These are phyloP conservation scores for Rhynchosporium secalis DNA, from an alignment of 2,329 filamentous ascomycete species.

Conservation along the genomic window DNA sequence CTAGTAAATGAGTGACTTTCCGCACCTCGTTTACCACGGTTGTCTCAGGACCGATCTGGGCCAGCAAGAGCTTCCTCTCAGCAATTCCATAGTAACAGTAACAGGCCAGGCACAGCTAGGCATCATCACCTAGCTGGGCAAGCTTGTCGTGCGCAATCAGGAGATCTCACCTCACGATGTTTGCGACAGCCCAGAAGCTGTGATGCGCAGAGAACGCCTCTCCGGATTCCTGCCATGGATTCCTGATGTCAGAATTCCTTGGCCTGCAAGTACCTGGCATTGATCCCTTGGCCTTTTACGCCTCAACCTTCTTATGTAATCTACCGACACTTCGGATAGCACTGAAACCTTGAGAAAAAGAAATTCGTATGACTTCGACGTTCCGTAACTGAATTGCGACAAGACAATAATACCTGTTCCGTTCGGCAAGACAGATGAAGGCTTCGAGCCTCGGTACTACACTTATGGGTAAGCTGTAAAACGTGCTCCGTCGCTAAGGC, in stretches of 20 bases:
- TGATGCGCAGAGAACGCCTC: not conserved
- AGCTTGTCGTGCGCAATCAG: slow-evolving; percentile 1
- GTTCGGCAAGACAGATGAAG: slow-evolving; percentile 20
- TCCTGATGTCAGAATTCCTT: slow-evolving; percentile 18
- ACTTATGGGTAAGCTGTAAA: not conserved
- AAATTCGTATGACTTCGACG: slow-evolving; percentile 1
- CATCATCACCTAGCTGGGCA: not conserved
- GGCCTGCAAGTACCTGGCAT: slow-evolving; percentile 16
- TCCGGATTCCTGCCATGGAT: slow-evolving; percentile 6
- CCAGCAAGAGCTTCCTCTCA: slow-evolving; percentile 3
- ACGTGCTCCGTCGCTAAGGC: slow-evolving; percentile 2
- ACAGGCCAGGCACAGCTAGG: not conserved
- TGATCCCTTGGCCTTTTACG: slow-evolving; percentile 11
- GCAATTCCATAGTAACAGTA: not conserved
- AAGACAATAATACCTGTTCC: not conserved
- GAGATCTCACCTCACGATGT: not conserved
- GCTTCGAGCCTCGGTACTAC: slow-evolving; percentile 7
- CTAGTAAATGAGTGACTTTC: slow-evolving; percentile 4
- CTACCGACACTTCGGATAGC: slow-evolving; percentile 12
- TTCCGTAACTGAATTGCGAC: not conserved
- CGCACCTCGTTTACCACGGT: slow-evolving; percentile 7
- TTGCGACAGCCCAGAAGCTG: not conserved
- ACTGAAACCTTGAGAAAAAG: not conserved
- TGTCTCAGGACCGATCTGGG: not conserved
- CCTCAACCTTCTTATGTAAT: slow-evolving; percentile 2